Conservation (phyloP, 176 grass and related monocot species). For the Musa troglodytarum region DNA sequence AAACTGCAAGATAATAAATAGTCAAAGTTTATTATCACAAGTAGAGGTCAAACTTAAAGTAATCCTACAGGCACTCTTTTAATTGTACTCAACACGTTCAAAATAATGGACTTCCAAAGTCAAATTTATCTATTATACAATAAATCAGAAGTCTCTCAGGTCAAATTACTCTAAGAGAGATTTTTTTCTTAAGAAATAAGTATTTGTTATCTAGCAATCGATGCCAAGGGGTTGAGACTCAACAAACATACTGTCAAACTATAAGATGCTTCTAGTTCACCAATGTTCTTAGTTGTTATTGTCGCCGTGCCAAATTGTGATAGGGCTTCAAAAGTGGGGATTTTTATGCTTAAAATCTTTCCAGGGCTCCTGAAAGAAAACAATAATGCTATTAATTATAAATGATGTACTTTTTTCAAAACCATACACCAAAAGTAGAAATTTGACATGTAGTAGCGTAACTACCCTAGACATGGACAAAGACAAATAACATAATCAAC, state of each 20-base stretch:
- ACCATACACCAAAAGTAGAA: neutral
- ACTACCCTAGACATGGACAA: neutral
- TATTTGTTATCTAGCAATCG: neutral
- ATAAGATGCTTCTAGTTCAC: constrained; percentile 81
- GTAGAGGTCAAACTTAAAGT: neutral
- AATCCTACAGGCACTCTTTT: too few relatives aligned
- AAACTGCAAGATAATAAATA: constrained; percentile 49
- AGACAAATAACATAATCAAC: neutral
- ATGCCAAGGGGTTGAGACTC: neutral
- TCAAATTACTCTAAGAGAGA: neutral
- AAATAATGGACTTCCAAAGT: neutral
- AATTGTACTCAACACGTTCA: neutral
- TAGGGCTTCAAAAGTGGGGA: constrained; percentile 73
- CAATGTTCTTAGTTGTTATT: constrained; percentile 61
- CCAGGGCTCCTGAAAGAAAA: constrained; percentile 74
- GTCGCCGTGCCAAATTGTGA: constrained; percentile 65
- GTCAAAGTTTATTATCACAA: neutral
- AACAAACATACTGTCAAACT: constrained; percentile 62
- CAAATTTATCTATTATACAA: neutral
- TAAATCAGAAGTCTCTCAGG: neutral
- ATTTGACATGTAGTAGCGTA: neutral
- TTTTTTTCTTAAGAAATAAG: neutral
- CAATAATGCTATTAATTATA: neutral
- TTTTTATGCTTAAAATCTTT: constrained; percentile 46
- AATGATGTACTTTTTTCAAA: neutral